A percentile compares a stretch with the other conserved stretches of the same genome.
Conservation (phyloP, 169 alveolate species). For the Plasmodium reichenowi region DNA sequence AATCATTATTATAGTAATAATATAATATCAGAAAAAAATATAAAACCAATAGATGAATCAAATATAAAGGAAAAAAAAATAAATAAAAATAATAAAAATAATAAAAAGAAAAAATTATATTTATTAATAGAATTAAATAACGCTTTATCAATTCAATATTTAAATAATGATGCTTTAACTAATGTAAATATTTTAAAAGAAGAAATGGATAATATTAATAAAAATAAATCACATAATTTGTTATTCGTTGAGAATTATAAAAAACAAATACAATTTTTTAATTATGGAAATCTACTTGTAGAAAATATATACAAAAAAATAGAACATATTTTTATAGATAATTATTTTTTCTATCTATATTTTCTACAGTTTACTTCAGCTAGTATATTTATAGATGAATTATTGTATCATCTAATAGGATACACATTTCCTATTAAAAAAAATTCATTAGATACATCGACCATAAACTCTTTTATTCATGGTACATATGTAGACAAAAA, state of each 20-base stretch:
- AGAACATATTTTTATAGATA: slow-evolving; percentile 73
- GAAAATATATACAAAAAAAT: slow-evolving; percentile 76
- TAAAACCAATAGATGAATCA: neutral
- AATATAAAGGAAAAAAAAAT: neutral
- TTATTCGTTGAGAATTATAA: slow-evolving; percentile 58
- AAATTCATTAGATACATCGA: slow-evolving; percentile 25
- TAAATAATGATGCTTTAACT: slow-evolving; percentile 47
- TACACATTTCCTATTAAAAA: slow-evolving; percentile 69
- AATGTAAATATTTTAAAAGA: slow-evolving; percentile 14
- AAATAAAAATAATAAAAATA: neutral
- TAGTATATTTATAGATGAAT: slow-evolving; percentile 63
- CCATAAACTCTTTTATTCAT: slow-evolving; percentile 53
- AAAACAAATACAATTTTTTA: slow-evolving; percentile 74
- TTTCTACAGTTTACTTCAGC: slow-evolving; percentile 76
- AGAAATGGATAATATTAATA: neutral
- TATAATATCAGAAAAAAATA: neutral
- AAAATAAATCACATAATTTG: slow-evolving; percentile 16
- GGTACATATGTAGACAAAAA: slow-evolving; percentile 46
- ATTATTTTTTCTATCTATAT: slow-evolving; percentile 72
- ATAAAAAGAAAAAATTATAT: slow-evolving; percentile 22
- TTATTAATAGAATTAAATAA: slow-evolving; percentile 57
- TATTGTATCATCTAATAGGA: slow-evolving; percentile 64
- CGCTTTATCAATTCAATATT: slow-evolving; percentile 59
- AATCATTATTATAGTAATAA: neutral
- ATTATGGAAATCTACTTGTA: slow-evolving; percentile 67